phyloP scores from a whole-genome alignment of 2,329 filamentous ascomycete genomes.

The Sarocladiaceae sp. region DNA sequence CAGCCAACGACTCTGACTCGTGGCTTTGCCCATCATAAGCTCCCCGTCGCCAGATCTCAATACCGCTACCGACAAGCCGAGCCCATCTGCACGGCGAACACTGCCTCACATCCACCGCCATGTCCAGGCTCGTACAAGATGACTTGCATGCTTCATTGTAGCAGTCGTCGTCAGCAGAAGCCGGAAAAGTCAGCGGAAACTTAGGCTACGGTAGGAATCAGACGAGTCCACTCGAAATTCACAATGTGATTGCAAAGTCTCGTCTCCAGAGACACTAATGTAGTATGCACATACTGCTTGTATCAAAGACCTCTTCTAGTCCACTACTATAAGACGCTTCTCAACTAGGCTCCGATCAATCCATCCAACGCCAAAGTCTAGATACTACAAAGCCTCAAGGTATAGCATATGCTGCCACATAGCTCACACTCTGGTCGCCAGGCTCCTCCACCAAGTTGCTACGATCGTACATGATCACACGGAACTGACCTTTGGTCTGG shows the following conservation, averaged over 20 bases:
- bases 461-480: constrained; percentile 79
- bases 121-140: not conserved
- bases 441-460: constrained; percentile 62
- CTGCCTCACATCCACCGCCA: constrained; percentile 1
- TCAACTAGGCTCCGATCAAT: no score
- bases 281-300: no score
- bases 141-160: not conserved
- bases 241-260: no score
- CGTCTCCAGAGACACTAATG: no score
- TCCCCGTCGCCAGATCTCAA: no score
- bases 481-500: constrained; percentile 48
- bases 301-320: not conserved
- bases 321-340: no score
- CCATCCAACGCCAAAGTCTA: not conserved
- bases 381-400: constrained; percentile 37
- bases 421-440: constrained; percentile 83
- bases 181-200: no score
- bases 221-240: no score
- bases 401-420: constrained; percentile 85
- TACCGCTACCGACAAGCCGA: not conserved
- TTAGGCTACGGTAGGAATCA: no score
- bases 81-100: not conserved
- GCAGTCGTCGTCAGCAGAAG: no score
- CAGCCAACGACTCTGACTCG: not conserved
- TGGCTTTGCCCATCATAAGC: not conserved